Percentiles rank a stretch among this genome's conserved stretches.
Conservation (phyloP, 2,329 filamentous ascomycete species). For the Trichophyton benhamiae region DNA sequence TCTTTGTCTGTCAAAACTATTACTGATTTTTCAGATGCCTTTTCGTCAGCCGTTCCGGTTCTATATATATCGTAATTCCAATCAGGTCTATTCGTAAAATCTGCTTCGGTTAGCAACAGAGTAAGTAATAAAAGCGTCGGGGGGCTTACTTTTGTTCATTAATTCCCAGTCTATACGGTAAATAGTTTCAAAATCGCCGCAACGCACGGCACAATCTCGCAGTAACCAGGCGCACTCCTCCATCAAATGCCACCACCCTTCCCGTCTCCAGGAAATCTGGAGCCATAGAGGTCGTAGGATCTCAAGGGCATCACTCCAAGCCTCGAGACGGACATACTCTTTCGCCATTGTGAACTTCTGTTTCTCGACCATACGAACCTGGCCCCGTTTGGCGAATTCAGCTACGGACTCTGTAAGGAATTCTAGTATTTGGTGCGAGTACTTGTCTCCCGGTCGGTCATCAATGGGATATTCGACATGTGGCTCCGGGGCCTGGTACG, state of each 20-base stretch:
- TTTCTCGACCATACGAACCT: conserved; percentile 43
- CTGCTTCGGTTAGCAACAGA: conserved; percentile 17
- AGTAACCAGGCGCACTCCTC: conserved; percentile 42
- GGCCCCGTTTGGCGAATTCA: conserved; percentile 42
- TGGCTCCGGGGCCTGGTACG: conserved; percentile 48
- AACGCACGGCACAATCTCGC: conserved; percentile 40
- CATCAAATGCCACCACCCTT: conserved; percentile 49
- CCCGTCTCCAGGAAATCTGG: conserved; percentile 44
- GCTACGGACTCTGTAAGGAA: conserved; percentile 37
- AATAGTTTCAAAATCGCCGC: conserved; percentile 37
- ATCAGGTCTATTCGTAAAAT: conserved; percentile 24
- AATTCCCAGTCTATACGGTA: conserved; percentile 48
- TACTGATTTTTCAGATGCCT: conserved; percentile 32
- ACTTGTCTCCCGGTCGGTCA: conserved; percentile 37
- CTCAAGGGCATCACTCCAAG: conserved; percentile 40
- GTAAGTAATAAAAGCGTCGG: background rate
- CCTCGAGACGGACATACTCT: conserved; percentile 40
- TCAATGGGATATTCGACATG: conserved; percentile 41
- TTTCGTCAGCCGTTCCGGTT: conserved; percentile 30
- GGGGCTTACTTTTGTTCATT: conserved; percentile 25
- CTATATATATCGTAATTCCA: conserved; percentile 37
- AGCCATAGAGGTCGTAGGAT: conserved; percentile 45
- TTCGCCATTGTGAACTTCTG: conserved; percentile 44
- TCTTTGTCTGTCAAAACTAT: conserved; percentile 38
- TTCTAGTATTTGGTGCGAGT: conserved; percentile 39